Evolutionary conservation across 2,329 filamentous ascomycete genomes (phyloP), one percentile per base, ranked within the genome.

Genomic region (Monosporascus sp.): DNA sequence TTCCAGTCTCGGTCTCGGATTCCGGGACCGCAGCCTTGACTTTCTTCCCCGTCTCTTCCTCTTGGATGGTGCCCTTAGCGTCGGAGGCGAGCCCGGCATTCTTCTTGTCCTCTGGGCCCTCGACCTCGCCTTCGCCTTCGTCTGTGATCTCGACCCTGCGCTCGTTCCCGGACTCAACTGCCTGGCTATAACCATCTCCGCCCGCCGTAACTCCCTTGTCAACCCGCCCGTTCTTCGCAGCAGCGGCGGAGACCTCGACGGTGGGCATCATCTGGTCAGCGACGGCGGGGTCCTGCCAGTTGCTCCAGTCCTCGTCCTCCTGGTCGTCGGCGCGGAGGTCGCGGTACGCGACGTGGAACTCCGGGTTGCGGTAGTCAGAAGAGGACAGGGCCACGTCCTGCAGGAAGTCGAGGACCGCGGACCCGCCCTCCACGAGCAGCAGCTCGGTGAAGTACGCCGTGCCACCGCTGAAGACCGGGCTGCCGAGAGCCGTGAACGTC

Each of bases 391-490:
- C 77, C 14, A 87, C 77, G 38, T 80, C 72, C 48, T 82, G 71
- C 37, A 91, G 73, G 77, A 85, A 91, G 39, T 72, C 67, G 2
- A 90, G 67, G 25, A 89, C 78, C 2, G 73, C 67, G 14, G 65
- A 61, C 57, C 82, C 78, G 0, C 80, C 78, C 11, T 66, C 67
- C 14, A 86, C 73, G 50, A 92, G 77, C 56, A 89, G 78, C 38
- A 75, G 74, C 67, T 95, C 89, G 7, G 72, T 72, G 62, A 83
- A 75, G 36, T 75, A 65, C 1, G 70, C 61, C 56, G 88, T 82
- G 3, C 86, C 86, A 2, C 85, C 80, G n/a, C 86, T 86, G 68
- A 87, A 87, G 56, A 84, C 79, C 5, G 87, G 87, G 58, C 82
- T 87, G 5, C 87, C 86, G 44, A 80, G 73, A 11, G 68, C 59